Conservation (phyloP, 805 yeast genomes). For the Metschnikowia bowlesiae region DNA sequence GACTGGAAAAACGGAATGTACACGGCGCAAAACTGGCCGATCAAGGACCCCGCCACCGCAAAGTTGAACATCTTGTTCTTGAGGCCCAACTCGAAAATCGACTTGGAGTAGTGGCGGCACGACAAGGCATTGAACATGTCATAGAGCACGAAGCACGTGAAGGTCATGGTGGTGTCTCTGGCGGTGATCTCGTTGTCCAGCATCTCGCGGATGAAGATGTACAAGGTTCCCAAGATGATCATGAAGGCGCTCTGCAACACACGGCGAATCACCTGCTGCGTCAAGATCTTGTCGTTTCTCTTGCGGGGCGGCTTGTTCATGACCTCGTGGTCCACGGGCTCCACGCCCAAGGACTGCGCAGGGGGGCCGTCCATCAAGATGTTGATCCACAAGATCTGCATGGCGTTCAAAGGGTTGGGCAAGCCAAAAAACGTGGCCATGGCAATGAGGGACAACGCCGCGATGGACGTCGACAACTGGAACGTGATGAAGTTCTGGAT, state of each 20-base stretch:
- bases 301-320: slow-evolving; percentile 96
- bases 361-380: slow-evolving; percentile 99
- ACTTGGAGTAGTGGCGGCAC: slow-evolving; percentile 84
- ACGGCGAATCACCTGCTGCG: slow-evolving; percentile 62
- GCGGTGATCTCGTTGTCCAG: slow-evolving; percentile 76
- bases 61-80: slow-evolving; percentile 86
- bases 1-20: slow-evolving; percentile 90
- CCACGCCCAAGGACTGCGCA: slow-evolving; percentile 95
- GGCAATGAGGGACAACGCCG: slow-evolving; percentile 87
- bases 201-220: slow-evolving; percentile 84
- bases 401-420: slow-evolving; percentile 93
- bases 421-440: slow-evolving; percentile 79
- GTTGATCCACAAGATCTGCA: slow-evolving; percentile 98
- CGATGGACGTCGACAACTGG: slow-evolving; percentile 93
- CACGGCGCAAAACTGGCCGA: slow-evolving; percentile 91
- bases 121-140: slow-evolving; percentile 97
- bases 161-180: slow-evolving; percentile 98
- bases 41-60: slow-evolving; percentile 81
- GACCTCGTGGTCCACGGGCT: slow-evolving; percentile 93
- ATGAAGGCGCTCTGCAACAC: slow-evolving; percentile 72
- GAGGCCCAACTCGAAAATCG: slow-evolving; percentile 77
- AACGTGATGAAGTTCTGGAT: slow-evolving; percentile 93
- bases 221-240: slow-evolving; percentile 81
- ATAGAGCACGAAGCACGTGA: slow-evolving; percentile 91
- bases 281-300: slow-evolving; percentile 79